Conservation (phyloP, 306 rosid genomes). For the Cucumis hystrix region DNA sequence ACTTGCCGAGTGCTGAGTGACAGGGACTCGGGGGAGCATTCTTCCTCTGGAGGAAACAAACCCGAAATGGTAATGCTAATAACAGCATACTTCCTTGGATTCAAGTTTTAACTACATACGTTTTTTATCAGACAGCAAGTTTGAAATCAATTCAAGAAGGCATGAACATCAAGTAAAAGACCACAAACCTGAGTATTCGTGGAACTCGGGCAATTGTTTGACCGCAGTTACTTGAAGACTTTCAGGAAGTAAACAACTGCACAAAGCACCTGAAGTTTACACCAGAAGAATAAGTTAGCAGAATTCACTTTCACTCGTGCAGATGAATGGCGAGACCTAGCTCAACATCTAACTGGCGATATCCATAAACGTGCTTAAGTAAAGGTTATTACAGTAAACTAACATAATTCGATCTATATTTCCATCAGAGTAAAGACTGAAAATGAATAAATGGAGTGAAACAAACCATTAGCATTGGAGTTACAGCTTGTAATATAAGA, state of each 20-base stretch:
- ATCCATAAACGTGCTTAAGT: neutral
- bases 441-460: neutral
- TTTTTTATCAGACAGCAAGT: constrained; percentile 3
- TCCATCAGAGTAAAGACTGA: neutral
- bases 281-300: constrained; percentile 10
- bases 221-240: constrained; percentile 69
- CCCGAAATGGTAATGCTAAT: constrained; percentile 12
- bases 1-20: constrained; percentile 34
- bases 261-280: constrained; percentile 61
- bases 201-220: constrained; percentile 72
- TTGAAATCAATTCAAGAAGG: neutral
- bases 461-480: neutral
- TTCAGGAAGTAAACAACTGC: constrained; percentile 96
- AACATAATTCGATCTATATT: neutral
- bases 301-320: neutral
- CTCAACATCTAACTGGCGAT: neutral
- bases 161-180: neutral
- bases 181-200: constrained; percentile 53
- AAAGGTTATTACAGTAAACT: neutral
- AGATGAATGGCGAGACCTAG: neutral
- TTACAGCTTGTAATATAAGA: neutral
- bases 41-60: constrained; percentile 44
- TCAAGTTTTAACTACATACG: constrained; percentile 5
- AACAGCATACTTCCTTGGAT: constrained; percentile 6
- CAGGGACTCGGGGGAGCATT: constrained; percentile 33